Conservation (phyloP, 164 flowering plant species). For the Nymphaea colorata region DNA sequence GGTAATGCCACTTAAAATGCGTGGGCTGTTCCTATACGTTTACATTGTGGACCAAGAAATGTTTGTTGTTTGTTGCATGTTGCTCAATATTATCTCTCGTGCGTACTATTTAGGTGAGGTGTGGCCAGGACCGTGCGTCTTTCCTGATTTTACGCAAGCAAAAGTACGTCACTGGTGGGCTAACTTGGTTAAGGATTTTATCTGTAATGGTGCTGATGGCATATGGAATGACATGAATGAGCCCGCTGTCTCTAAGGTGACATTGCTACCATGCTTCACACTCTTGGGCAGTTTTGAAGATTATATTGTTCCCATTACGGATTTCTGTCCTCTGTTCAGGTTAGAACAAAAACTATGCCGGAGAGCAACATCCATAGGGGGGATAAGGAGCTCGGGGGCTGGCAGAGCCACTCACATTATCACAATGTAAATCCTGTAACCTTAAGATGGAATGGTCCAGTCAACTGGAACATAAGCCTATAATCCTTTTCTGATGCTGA, state of each 20-base stretch:
- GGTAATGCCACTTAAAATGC: slow-evolving; percentile 28
- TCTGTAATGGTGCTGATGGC: slow-evolving; percentile 88
- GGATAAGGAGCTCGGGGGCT: slow-evolving; percentile 76
- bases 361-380: slow-evolving; percentile 82
- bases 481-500: too few relatives aligned
- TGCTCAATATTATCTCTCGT: neutral
- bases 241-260: slow-evolving; percentile 84
- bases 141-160: slow-evolving; percentile 82
- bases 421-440: slow-evolving; percentile 46
- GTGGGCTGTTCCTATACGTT: neutral
- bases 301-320: neutral
- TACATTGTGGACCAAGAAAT: neutral
- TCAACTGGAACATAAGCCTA: too few relatives aligned
- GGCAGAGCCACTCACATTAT: slow-evolving; percentile 63
- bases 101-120: slow-evolving; percentile 53
- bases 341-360: slow-evolving; percentile 88
- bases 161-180: slow-evolving; percentile 90
- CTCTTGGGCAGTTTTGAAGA: neutral
- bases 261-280: neutral
- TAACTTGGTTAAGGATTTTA: slow-evolving; percentile 63
- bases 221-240: slow-evolving; percentile 99
- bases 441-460: too few relatives aligned
- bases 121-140: slow-evolving; percentile 98
- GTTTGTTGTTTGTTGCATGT: neutral
- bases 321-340: slow-evolving; percentile 22